Evolutionary conservation across 768 basidiomycete species (phyloP), one percentile per base, ranked within the genome.

Genomic region (Tricholoma bakamatsutake): DNA sequence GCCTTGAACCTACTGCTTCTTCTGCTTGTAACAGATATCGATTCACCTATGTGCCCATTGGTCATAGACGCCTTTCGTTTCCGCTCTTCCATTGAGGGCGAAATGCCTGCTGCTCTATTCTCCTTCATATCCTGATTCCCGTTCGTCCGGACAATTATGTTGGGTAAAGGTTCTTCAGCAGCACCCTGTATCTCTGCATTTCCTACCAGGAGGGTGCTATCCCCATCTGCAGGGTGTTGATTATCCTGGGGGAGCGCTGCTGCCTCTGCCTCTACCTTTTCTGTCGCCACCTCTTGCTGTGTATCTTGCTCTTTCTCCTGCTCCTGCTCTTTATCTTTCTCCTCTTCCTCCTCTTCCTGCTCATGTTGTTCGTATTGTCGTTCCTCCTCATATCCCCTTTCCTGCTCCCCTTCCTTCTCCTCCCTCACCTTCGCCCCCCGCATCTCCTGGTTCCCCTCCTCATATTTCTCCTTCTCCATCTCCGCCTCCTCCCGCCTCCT

Each of bases 1-100:
- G 43, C 48, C 39, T 56, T 63, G 24, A 62, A 55, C 40, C 65
- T 57, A 7, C 56, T 57, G 37, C 61, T 66, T 43, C 59, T 63
- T 34, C 59, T 54, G 27, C 42, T 58, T 46, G 42, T 54, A 18
- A 42, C 13, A 30, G 58, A 50, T 49, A 39, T 64, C 53, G 8
- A 65, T 53, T 50, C 59, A 5, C 42, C 55, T 21, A 28, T 24
- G n/a, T 54, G 49, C 12, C 40, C 50, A 42, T 37, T 50, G 8
- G 35, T 49, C 10, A 59, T 24, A 21, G 18, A 15, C 30, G 37
- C 27, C 17, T 42, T 55, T 18, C 33, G 37, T 18, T 56, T 64
- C 31, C 60, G 60, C 37, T 45, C 57, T 43, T 58, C 61, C 34
- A 31, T 17, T n/a, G 58, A 33, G n/a, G 30, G 17, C 15, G 53